These are phyloP conservation scores for Xanthoconium purpureum DNA, from an alignment of 768 basidiomycete genomes.

Conservation along the genomic window DNA sequence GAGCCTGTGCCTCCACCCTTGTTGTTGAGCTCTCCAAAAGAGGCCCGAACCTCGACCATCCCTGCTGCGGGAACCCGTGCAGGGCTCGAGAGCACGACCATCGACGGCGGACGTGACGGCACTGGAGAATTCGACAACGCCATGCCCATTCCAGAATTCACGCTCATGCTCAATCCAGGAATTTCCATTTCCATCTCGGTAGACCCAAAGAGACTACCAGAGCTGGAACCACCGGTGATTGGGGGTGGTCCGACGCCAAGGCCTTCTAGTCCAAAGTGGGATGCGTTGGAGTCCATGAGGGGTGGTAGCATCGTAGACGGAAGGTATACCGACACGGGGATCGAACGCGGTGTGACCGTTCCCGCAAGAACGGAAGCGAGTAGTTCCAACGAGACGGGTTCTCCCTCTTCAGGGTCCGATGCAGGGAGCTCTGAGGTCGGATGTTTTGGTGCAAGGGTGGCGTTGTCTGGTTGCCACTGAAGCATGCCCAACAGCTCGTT, in stretches of 20 bases:
- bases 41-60: constrained; percentile 60
- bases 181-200: constrained; percentile 37
- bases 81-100: constrained; percentile 65
- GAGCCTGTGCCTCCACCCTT: constrained; percentile 9
- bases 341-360: constrained; percentile 34
- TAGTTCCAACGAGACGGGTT: constrained; percentile 48
- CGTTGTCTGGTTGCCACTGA: constrained; percentile 56
- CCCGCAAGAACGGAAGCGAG: constrained; percentile 66
- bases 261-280: constrained; percentile 29
- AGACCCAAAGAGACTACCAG: constrained; percentile 30
- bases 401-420: constrained; percentile 28
- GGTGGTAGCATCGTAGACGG: constrained; percentile 37
- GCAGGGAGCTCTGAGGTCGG: neutral
- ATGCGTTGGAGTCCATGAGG: constrained; percentile 11
- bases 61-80: constrained; percentile 63
- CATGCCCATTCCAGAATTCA: constrained; percentile 30
- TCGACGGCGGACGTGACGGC: constrained; percentile 41
- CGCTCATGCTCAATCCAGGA: constrained; percentile 35
- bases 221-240: constrained; percentile 21
- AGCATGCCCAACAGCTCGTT: constrained; percentile 65
- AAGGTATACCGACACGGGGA: constrained; percentile 72
- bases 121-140: constrained; percentile 32
- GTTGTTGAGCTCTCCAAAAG: constrained; percentile 47
- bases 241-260: constrained; percentile 27
- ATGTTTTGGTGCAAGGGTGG: constrained; percentile 1